Percentiles rank a stretch among this genome's conserved stretches.
These are phyloP conservation scores for Russula compacta DNA, from an alignment of 768 basidiomycete species.

Conservation along the genomic window DNA sequence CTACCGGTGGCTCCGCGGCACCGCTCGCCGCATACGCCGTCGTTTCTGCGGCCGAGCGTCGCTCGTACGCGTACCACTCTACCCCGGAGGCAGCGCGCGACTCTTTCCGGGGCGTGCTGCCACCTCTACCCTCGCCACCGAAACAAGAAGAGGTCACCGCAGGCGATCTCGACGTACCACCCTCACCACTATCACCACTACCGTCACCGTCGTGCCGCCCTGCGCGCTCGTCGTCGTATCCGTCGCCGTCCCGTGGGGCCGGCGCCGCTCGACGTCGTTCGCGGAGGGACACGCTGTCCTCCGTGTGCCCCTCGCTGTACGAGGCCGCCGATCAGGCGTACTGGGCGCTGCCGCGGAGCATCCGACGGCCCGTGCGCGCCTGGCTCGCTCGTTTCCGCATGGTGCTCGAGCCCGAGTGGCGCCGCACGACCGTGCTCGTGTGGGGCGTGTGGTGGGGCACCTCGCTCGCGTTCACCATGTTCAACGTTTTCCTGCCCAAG, in stretches of 20 bases:
- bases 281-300: conserved; percentile 3
- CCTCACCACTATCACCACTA: conserved; percentile 9
- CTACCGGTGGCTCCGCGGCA: conserved; percentile 21
- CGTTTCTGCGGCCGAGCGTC: not conserved
- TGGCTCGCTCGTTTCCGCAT: conserved; percentile 62
- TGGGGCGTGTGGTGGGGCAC: conserved; percentile 74
- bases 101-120: not conserved
- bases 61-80: not conserved
- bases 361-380: conserved; percentile 50
- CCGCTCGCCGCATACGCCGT: conserved; percentile 11
- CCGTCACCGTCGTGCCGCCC: too few species aligned
- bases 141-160: not conserved
- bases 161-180: not conserved
- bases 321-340: conserved; percentile 35
- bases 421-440: conserved; percentile 64
- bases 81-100: not conserved
- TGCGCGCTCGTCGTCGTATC: not conserved
- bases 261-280: not conserved
- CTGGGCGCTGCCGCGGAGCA: conserved; percentile 41
- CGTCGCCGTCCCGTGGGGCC: too few species aligned
- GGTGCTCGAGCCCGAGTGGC: conserved; percentile 71
- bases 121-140: not conserved
- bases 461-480: conserved; percentile 81
- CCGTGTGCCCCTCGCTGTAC: conserved; percentile 36
- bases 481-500: conserved; percentile 87